Base-by-base conservation (phyloP, 2,329 filamentous ascomycete genomes). In the Claviceps fusiformis region DNA sequence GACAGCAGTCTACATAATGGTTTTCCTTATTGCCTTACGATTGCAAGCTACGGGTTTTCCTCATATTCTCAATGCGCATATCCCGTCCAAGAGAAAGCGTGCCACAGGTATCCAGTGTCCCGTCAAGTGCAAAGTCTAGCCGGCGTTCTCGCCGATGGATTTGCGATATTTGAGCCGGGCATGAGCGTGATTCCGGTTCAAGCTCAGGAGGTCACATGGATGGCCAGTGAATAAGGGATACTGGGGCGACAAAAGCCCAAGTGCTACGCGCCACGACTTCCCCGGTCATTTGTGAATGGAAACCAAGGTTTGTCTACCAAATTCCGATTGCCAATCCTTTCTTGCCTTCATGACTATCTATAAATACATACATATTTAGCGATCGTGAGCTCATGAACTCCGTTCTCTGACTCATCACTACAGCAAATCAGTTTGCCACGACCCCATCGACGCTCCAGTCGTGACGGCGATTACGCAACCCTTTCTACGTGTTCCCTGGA, bases 401-500 rank as follows among this genome's bases (percentile, higher is more conserved):
- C 8, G 15, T 15, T 47, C 11, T 47, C 13, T 47, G 45, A 47
- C 10, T n/a, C 50, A 29, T 13, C 10, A 13, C 4, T 4, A 19
- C 27, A 50, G n/a, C 17, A 24, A n/a, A 19, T 9, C 17, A 19
- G 31, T 37, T 24, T 24, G 47, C 15, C 47, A 37, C 31, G 5
- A 27, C n/a, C 10, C n/a, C 47, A 19, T 50, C 46, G 29, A n/a
- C 7, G 67, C 69, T 5, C 64, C 68, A 48, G 65, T 67, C 37
- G 68, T 64, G 27, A 65, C 59, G 15, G 80, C 68, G 1, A 63
- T 64, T 29, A 81, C 73, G 0, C 64, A 67, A 58, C 75, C 76
- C 49, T 58, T 58, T 58, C 3, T 46, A 79, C 80, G 41, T 68
- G 69, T 49, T 75, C 80, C 44, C 71, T 60, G 29, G 83, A 64